phyloP scores from a whole-genome alignment of 345 rosid species.

The Aurinia saxatilis region DNA sequence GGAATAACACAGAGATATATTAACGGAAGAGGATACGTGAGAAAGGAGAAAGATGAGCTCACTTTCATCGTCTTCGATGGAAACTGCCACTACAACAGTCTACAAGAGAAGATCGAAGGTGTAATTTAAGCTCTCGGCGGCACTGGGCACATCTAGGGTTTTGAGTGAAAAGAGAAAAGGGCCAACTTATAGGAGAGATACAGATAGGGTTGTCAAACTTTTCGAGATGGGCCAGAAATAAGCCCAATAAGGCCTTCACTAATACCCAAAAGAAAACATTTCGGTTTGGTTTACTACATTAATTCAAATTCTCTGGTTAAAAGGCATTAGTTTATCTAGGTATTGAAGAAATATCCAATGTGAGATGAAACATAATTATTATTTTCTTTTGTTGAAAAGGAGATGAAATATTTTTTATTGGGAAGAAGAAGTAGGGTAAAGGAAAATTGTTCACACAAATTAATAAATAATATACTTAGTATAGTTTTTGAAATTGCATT shows the following conservation, averaged over 20 bases:
- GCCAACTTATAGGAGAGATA: not conserved
- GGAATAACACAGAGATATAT: not conserved
- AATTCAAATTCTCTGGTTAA: no score
- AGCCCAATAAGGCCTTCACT: not conserved
- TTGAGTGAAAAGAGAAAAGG: not conserved
- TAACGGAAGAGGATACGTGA: not conserved
- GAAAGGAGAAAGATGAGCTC: not conserved
- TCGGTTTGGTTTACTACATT: no score
- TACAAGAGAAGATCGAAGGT: not conserved
- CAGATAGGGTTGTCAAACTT: not conserved
- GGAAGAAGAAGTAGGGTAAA: no score
- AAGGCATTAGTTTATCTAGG: no score
- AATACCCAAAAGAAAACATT: no score
- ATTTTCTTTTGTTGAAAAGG: no score
- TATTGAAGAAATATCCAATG: no score
- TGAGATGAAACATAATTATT: no score
- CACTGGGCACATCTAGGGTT: slow-evolving; percentile 17
- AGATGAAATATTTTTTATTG: no score
- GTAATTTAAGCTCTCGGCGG: slow-evolving; percentile 6
- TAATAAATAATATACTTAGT: no score
- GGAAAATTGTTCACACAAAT: no score
- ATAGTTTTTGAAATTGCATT: no score
- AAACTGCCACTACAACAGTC: slow-evolving; percentile 6
- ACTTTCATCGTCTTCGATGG: slow-evolving; percentile 26
- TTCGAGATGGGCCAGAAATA: not conserved